Percentiles rank a stretch among this genome's conserved stretches.
These are phyloP conservation scores for Penicillium sp. DNA, from an alignment of 2,329 filamentous ascomycete species.

Conservation along the genomic window DNA sequence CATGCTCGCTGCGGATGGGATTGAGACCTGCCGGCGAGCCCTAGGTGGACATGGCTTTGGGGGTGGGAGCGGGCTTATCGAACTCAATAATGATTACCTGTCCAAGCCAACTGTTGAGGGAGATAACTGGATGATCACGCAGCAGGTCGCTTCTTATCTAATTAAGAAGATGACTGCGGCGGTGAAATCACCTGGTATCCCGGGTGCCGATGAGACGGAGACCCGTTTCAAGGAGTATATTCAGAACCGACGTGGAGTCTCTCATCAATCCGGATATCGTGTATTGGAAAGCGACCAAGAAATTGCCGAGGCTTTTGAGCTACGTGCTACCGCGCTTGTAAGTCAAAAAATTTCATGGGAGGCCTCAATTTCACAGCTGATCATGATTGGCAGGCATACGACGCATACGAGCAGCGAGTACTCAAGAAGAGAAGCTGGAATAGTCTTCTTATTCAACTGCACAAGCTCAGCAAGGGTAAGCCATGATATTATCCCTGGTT, in stretches of 20 bases:
- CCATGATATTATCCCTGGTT: background rate
- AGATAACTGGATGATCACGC: slow-evolving; percentile 60
- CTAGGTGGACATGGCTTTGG: slow-evolving; percentile 58
- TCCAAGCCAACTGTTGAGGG: slow-evolving; percentile 57
- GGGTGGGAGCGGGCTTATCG: slow-evolving; percentile 53
- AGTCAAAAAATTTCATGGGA: background rate
- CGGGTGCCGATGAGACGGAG: slow-evolving; percentile 14
- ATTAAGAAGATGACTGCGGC: slow-evolving; percentile 54
- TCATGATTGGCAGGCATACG: slow-evolving; percentile 17
- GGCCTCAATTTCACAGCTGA: background rate
- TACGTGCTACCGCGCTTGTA: slow-evolving; percentile 14
- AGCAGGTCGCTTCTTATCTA: slow-evolving; percentile 47
- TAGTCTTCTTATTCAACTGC: slow-evolving; percentile 37
- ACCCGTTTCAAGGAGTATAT: slow-evolving; percentile 17
- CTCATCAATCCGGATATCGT: background rate
- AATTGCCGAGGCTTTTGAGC: slow-evolving; percentile 15
- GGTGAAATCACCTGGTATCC: slow-evolving; percentile 6
- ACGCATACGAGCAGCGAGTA: slow-evolving; percentile 46
- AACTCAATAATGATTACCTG: slow-evolving; percentile 42
- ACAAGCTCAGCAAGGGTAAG: slow-evolving; percentile 30
- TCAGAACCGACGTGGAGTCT: background rate
- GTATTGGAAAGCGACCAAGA: slow-evolving; percentile 12
- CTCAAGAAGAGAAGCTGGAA: slow-evolving; percentile 51
- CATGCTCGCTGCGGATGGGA: slow-evolving; percentile 53
- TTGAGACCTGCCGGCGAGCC: slow-evolving; percentile 54